Evolutionary conservation across 768 basidiomycete species (phyloP), one percentile per base, ranked within the genome.

Genomic region (Hypsizygus marmoreus): DNA sequence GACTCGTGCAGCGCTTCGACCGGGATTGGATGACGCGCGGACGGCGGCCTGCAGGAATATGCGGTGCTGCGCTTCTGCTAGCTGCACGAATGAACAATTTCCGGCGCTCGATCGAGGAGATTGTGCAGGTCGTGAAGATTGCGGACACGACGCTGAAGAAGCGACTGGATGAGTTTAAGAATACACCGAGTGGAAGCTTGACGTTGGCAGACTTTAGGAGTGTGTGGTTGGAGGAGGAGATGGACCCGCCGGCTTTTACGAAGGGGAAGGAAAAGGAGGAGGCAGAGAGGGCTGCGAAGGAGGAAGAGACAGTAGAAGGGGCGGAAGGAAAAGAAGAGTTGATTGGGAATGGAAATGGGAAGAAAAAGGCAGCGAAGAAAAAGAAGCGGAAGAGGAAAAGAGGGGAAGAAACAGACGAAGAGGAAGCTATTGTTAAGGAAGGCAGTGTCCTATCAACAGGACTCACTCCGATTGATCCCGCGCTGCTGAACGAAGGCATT

Each of bases 71-170:
- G 20, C 78, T 98, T 22, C 77, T 98, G 30, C 81, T 99, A 12
- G 97, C 97, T 0, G 97, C 94, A 24, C 84, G 97, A 19, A 98
- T 99, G 97, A 97, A 95, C 70, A 97, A 97, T 65, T 98, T 95
- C 60, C 75, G 95, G 32, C 75, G 97, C 35, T 91, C 87, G 19
- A 77, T 97, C 9, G 90, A 95, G 61, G 97, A 99, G 66, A 89
- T 99, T 36, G 94, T 97, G 14, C 97, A 99, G 62, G 94, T 99
- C 12, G 97, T 98, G 54, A 99, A 98, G 70, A 97, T 97, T 54
- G 92, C 94, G n/a, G 94, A 97, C 59, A 86, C 84, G 9, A 99
- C 97, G 3, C 68, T 99, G 32, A 84, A 86, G 69, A 97, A 95
- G 66, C 81, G 97, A 13, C 71, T 99, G 12, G 89, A 94, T 19